These are phyloP conservation scores for Chrysanthemum seticuspe DNA, from an alignment of 129 eudicot species.

Conservation along the genomic window DNA sequence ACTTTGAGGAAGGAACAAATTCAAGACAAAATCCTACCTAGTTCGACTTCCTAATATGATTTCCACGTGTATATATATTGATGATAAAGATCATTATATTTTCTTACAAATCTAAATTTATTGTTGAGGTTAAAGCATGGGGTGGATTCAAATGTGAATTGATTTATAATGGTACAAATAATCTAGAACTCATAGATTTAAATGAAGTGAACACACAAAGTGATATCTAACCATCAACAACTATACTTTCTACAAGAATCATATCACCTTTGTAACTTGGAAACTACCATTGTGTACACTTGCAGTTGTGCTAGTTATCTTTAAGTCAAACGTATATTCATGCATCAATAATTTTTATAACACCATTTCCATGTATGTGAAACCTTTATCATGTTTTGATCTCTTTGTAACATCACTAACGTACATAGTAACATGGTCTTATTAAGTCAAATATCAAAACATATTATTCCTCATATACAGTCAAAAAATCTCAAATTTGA, in stretches of 20 bases:
- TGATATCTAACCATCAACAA: background rate
- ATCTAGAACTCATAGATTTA: background rate
- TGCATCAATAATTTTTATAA: background rate
- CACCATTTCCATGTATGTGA: background rate
- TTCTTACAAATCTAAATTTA: too few species aligned
- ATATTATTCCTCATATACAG: background rate
- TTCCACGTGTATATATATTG: background rate
- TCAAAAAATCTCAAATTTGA: background rate
- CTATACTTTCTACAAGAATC: background rate
- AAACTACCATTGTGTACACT: background rate
- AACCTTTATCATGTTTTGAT: background rate
- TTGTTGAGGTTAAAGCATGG: background rate
- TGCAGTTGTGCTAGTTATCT: background rate
- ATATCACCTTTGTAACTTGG: background rate
- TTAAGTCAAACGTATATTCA: background rate
- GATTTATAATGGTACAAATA: background rate
- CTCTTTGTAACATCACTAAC: background rate
- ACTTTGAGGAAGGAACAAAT: background rate
- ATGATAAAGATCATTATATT: background rate
- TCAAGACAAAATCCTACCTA: background rate
- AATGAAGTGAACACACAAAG: background rate
- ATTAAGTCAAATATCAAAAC: background rate
- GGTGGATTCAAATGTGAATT: background rate
- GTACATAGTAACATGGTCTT: background rate
- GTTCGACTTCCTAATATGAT: background rate